Base-by-base conservation (phyloP, 192 early-diverging fungal genomes). In the Coemansia sp. region DNA sequence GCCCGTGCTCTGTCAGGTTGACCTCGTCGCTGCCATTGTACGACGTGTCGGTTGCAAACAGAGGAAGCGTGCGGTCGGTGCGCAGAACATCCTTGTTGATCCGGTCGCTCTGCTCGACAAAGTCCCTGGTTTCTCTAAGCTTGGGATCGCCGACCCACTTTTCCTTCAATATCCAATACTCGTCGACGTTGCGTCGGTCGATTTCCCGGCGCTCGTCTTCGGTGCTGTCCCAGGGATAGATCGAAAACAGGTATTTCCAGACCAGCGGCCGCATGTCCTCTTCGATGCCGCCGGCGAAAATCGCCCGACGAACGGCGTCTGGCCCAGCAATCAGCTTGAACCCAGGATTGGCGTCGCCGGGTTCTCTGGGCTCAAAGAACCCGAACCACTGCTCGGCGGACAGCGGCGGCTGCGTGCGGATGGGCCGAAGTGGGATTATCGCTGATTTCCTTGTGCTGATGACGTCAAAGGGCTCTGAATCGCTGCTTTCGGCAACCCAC, bases 61-160 rank as follows among this genome's bases (percentile, higher is more conserved):
- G 88, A 0, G 90, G 84, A 2, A 94, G 83, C 0, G 84, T 91
- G 23, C 95, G 74, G 73, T 99, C 97, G 4, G 97, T 99, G 20
- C 97, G 89, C 59, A 97, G 85, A 1, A 98, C 95, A 67, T 99
- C 97, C 77, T 98, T 99, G 39, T 98, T 94, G 80, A 80, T 92
- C 3, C 90, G 82, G 50, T 81, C 81, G 60, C 87, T 87, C 57
- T 92, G 90, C 69, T 92, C 90, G 57, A 84, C 78, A 62, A 86
- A 88, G 9, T 82, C 78, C n/a, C 75, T 67, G 13, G 78, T 74
- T 18, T 74, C 70, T n/a, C 82, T 81, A 22, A 87, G 78, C 39
- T 83, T 70, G 16, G 82, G 62, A 49, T 85, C 75, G 62, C 83
- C 83, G 10, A 84, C 78, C 91, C 91, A 93, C 47, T 77, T 75